Conservation (phyloP, 805 yeast genomes). For the Monosporozyma servazzii region DNA sequence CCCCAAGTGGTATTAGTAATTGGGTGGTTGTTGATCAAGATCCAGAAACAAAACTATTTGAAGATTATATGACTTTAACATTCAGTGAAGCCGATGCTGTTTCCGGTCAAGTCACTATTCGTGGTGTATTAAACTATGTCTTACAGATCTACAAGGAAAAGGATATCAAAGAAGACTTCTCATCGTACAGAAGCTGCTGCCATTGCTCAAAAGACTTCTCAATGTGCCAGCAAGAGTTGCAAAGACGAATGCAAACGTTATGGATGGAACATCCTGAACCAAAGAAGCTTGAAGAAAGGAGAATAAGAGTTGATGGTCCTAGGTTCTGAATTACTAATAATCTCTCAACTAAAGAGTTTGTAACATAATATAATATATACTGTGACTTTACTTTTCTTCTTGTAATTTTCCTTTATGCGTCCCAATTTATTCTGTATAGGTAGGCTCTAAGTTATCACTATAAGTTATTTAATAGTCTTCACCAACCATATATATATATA, state of each 20-base stretch:
- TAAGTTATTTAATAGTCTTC: too few species aligned
- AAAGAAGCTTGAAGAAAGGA: neutral
- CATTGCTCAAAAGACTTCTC: neutral
- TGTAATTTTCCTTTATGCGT: too few species aligned
- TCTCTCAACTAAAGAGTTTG: too few species aligned
- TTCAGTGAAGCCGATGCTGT: slow-evolving; percentile 34
- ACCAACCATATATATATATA: too few species aligned
- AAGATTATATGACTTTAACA: slow-evolving; percentile 34
- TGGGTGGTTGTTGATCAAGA: slow-evolving; percentile 16
- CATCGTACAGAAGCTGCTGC: neutral
- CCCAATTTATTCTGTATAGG: too few species aligned
- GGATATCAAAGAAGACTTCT: neutral
- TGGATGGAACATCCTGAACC: slow-evolving; percentile 8
- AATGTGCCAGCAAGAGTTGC: neutral
- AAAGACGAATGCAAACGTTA: slow-evolving; percentile 7
- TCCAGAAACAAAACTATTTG: slow-evolving; percentile 11
- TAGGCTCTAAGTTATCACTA: too few species aligned
- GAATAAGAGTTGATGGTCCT: too few species aligned
- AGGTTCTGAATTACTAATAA: too few species aligned
- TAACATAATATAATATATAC: too few species aligned
- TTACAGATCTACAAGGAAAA: slow-evolving; percentile 22
- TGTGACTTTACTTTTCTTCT: too few species aligned
- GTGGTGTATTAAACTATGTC: slow-evolving; percentile 33
- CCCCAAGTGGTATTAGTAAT: slow-evolving; percentile 13
- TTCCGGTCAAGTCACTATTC: slow-evolving; percentile 29